These are phyloP conservation scores for Porphyra umbilicalis DNA, from an alignment of 31 red algal species.

Conservation along the genomic window DNA sequence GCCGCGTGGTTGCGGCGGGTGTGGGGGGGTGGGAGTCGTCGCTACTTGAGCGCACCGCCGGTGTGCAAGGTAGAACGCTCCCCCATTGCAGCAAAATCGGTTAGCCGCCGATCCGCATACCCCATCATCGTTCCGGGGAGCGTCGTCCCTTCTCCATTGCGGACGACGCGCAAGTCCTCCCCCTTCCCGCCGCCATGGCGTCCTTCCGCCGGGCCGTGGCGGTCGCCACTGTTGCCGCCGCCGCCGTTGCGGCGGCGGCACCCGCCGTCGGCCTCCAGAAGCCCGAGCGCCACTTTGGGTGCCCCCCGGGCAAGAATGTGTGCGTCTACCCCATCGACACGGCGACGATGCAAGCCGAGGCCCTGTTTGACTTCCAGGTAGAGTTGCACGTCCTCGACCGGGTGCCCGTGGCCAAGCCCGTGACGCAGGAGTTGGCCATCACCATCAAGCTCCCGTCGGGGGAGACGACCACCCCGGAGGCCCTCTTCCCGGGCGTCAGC, in stretches of 20 bases:
- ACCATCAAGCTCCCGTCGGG: constrained; percentile 23
- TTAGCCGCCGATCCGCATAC: too few species aligned
- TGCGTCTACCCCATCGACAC: constrained; percentile 44
- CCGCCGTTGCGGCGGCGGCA: neutral
- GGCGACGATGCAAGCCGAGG: constrained; percentile 24
- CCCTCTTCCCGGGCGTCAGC: constrained; percentile 2
- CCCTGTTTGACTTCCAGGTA: constrained; percentile 45
- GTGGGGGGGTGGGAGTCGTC: too few species aligned
- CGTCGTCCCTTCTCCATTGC: too few species aligned
- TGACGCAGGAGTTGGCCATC: constrained; percentile 14
- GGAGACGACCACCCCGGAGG: constrained; percentile 13
- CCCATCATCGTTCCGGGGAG: too few species aligned
- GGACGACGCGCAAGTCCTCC: neutral
- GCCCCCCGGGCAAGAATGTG: constrained; percentile 31
- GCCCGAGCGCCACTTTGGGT: constrained; percentile 45
- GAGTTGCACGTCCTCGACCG: constrained; percentile 10
- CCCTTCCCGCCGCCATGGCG: neutral
- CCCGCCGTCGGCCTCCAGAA: constrained; percentile 10
- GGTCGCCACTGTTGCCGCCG: neutral
- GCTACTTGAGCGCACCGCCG: too few species aligned
- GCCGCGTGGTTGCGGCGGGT: too few species aligned
- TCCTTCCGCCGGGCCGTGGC: neutral
- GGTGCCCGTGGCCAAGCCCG: neutral
- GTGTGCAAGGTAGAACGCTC: too few species aligned
- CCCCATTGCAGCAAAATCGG: too few species aligned